Percentiles rank a stretch among this genome's conserved stretches.
phyloP scores from a whole-genome alignment of 495 filamentous ascomycete genomes.

The Sporormia fimetaria region DNA sequence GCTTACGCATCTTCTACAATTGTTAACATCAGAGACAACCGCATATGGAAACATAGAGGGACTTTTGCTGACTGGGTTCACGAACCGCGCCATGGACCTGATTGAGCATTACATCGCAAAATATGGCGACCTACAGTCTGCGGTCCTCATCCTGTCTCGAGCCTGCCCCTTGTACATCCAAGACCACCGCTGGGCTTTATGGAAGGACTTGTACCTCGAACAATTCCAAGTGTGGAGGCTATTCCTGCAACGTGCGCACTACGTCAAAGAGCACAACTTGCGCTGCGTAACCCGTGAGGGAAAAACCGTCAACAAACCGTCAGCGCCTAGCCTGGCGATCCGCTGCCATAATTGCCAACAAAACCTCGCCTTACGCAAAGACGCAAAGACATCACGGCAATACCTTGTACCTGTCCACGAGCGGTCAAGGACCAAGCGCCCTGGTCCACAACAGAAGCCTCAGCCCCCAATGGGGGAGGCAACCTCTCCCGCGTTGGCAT shows the following conservation, averaged over 20 bases:
- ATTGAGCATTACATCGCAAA: slow-evolving; percentile 81
- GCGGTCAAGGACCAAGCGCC: slow-evolving; percentile 1
- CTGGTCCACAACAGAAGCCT: slow-evolving; percentile 3
- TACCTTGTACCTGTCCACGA: slow-evolving; percentile 12
- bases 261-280: slow-evolving; percentile 34
- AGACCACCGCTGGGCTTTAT: slow-evolving; percentile 61
- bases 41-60: slow-evolving; percentile 76
- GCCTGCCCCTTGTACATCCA: slow-evolving; percentile 72
- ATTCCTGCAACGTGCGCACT: slow-evolving; percentile 51
- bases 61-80: slow-evolving; percentile 76
- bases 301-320: slow-evolving; percentile 19
- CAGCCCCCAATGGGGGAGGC: slow-evolving; percentile 33
- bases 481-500: slow-evolving; percentile 44
- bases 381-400: slow-evolving; percentile 12
- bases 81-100: slow-evolving; percentile 64
- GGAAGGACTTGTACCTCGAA: slow-evolving; percentile 70
- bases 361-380: slow-evolving; percentile 18
- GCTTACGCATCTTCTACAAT: slow-evolving; percentile 58
- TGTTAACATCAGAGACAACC: slow-evolving; percentile 51
- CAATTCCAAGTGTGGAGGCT: slow-evolving; percentile 68
- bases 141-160: slow-evolving; percentile 71
- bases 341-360: slow-evolving; percentile 25
- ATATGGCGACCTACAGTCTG: slow-evolving; percentile 80
- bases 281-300: slow-evolving; percentile 24
- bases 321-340: slow-evolving; percentile 16